Evolutionary conservation across 495 filamentous ascomycete genomes (phyloP).

Genomic region (Annulohypoxylon maeteangense): DNA sequence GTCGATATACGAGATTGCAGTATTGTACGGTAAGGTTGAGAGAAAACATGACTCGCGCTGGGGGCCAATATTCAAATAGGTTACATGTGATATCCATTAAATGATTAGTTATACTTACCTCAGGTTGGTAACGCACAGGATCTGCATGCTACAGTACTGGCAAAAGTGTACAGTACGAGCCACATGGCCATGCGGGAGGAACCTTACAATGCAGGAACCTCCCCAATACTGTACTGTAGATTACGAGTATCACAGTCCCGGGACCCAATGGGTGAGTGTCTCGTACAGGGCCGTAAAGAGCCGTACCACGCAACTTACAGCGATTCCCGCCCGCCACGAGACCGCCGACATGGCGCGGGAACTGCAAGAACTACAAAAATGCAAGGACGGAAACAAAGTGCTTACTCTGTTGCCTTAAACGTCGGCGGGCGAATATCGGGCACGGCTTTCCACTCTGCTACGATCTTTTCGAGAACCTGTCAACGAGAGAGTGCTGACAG

Average conservation of each 20-base stretch:
- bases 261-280: constrained; percentile 13
- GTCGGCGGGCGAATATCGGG: constrained; percentile 27
- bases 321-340: constrained; percentile 25
- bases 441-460: constrained; percentile 1
- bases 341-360: constrained; percentile 21
- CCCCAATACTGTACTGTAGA: constrained; percentile 14
- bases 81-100: background rate
- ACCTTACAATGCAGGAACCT: constrained; percentile 39
- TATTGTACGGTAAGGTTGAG: background rate
- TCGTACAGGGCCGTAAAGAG: background rate
- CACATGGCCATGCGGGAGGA: constrained; percentile 41
- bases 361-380: constrained; percentile 21
- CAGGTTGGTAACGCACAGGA: no score
- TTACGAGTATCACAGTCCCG: constrained; percentile 14
- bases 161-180: constrained; percentile 19
- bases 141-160: constrained; percentile 8
- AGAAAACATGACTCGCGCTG: background rate
- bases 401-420: constrained; percentile 27
- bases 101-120: no score
- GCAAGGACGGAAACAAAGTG: constrained; percentile 36
- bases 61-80: background rate
- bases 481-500: constrained; percentile 38
- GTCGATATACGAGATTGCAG: background rate
- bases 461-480: background rate
- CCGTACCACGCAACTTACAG: constrained; percentile 21